Base-by-base conservation (phyloP, 2,329 filamentous ascomycete species). In the Venturia effusa region DNA sequence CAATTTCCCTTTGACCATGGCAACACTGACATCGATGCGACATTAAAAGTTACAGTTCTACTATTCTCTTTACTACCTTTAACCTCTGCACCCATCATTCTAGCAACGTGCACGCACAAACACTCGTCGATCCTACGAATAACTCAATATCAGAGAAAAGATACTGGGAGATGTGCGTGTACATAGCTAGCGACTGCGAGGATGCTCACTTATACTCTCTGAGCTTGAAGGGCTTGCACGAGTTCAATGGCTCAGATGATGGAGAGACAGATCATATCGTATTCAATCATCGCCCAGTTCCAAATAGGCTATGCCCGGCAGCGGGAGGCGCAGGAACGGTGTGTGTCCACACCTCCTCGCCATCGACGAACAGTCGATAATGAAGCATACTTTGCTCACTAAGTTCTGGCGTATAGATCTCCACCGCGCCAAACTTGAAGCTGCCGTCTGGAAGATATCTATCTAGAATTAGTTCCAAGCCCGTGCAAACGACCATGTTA, bases 371-470 rank as follows among this genome's bases (percentile, higher is more conserved):
- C 1, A 97, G 78, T 4, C 85, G 83, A 71, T 96, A 97, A 59
- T 86, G 87, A 41, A 99, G 78, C 48, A 87, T 83, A 71, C 88
- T 92, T 73, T 87, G 85, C 66, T 85, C 83, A 48, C 83, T 83
- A 11, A 82, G 80, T 1, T 83, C 79, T 4, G 84, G 81, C 64
- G 85, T 85, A 66, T 87, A 85, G 66, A 99, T 92, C 27, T 90
- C 89, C 34, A 96, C 81, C 0, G 87, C 84, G 1, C 91, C 91
- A 74, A 96, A 93, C 74, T 97, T 97, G 67, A 87, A 92, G 71
- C 91, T 92, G 1, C 93, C 93, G 65, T 88, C 84, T 1, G 93
- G 89, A 57, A 93, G 83, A 69, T 94, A 92, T 69, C 86, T 88
- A 51, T 32, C 17, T n/a, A 6, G 7, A 63, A 51, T 17, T 54